Percentiles rank a stretch among this genome's conserved stretches.
Conservation (phyloP, 352 stramenopile genomes). For the Aphanomyces euteiches region DNA sequence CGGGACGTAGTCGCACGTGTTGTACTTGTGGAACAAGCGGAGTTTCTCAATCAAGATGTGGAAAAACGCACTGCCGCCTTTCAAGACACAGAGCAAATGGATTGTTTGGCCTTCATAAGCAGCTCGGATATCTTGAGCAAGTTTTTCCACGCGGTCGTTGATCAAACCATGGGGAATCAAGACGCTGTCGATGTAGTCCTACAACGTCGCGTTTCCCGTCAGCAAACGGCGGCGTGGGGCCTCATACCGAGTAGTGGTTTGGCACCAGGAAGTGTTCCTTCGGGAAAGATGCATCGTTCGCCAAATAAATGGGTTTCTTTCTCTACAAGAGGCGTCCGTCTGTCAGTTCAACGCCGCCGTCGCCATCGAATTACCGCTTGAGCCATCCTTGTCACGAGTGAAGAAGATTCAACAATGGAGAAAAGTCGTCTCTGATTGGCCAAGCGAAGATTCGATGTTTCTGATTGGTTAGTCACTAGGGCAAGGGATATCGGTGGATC, state of each 20-base stretch:
- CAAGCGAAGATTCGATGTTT: not conserved
- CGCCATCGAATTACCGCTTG: too few species aligned
- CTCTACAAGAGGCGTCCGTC: slow-evolving; percentile 11
- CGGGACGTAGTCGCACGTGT: slow-evolving; percentile 82
- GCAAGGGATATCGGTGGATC: not conserved
- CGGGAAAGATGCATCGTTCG: slow-evolving; percentile 55
- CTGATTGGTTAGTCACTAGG: not conserved
- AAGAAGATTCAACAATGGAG: not conserved
- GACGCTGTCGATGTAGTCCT: slow-evolving; percentile 76
- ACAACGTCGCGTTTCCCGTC: not conserved
- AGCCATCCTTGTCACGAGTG: too few species aligned
- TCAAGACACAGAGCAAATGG: slow-evolving; percentile 90
- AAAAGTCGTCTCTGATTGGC: not conserved
- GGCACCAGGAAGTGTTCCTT: slow-evolving; percentile 79
- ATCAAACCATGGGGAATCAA: slow-evolving; percentile 89
- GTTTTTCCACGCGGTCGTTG: slow-evolving; percentile 87
- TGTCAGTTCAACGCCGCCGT: too few species aligned
- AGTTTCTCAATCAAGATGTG: slow-evolving; percentile 82
- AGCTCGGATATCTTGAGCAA: slow-evolving; percentile 87
- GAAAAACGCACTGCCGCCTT: slow-evolving; percentile 88
- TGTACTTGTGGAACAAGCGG: slow-evolving; percentile 83
- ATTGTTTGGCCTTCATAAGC: slow-evolving; percentile 87
- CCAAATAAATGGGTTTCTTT: slow-evolving; percentile 45
- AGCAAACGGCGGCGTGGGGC: too few species aligned
- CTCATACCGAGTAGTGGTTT: slow-evolving; percentile 53